Evolutionary conservation across 352 stramenopile genomes (phyloP).

Genomic region (Globisporangium paddicum): DNA sequence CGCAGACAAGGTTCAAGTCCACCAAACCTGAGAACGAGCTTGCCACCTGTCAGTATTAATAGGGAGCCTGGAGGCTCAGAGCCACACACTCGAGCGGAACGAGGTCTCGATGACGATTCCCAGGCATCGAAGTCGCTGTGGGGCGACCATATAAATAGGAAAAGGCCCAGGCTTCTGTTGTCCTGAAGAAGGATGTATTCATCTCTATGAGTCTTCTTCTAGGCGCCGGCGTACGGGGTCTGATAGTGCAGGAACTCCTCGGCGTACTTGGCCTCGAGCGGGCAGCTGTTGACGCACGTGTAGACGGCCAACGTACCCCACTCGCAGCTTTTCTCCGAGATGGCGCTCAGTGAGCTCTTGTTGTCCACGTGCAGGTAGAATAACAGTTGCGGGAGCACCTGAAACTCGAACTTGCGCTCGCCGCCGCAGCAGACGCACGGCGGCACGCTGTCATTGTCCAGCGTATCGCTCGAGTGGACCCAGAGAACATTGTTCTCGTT

Average conservation of each 20-base stretch:
- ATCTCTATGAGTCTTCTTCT: not conserved
- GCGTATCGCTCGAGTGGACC: constrained; percentile 69
- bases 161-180: not conserved
- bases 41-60: constrained; percentile 7
- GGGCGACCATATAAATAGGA: not conserved
- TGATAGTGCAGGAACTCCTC: constrained; percentile 83
- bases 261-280: constrained; percentile 35
- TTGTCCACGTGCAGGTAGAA: constrained; percentile 88
- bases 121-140: not conserved
- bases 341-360: constrained; percentile 44
- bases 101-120: constrained; percentile 2
- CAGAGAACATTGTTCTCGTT: constrained; percentile 80
- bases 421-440: constrained; percentile 78
- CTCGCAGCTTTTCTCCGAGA: constrained; percentile 69
- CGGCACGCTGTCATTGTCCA: constrained; percentile 38
- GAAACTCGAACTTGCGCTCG: constrained; percentile 91
- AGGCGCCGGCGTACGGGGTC: constrained; percentile 51
- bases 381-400: constrained; percentile 93
- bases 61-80: not conserved
- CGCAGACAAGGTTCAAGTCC: not conserved
- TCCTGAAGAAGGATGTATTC: not conserved
- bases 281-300: constrained; percentile 90
- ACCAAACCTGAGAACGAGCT: not conserved
- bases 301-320: constrained; percentile 92
- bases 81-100: not conserved